These are phyloP conservation scores for Pleurotus tuber-regium DNA, from an alignment of 768 basidiomycete genomes.

Conservation along the genomic window DNA sequence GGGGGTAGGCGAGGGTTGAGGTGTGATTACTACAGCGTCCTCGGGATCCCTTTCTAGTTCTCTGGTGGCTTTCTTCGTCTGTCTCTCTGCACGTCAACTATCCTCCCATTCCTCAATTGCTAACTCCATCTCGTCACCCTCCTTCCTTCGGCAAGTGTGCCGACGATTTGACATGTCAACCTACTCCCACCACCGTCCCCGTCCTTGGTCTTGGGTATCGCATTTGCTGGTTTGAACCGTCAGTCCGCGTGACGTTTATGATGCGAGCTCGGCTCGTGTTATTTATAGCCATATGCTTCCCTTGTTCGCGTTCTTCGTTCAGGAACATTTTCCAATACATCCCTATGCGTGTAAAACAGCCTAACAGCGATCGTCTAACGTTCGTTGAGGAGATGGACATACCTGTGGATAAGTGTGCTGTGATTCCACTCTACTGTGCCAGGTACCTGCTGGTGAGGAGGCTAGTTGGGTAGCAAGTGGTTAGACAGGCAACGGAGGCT, in stretches of 20 bases:
- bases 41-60: not conserved
- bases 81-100: not conserved
- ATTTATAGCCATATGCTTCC: constrained; percentile 74
- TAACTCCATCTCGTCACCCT: constrained; percentile 55
- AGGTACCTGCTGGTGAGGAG: constrained; percentile 69
- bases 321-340: constrained; percentile 77
- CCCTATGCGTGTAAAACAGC: constrained; percentile 35
- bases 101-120: constrained; percentile 65
- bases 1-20: not conserved
- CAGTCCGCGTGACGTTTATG: constrained; percentile 76
- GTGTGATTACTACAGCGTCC: not conserved
- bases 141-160: constrained; percentile 62
- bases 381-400: constrained; percentile 17
- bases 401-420: constrained; percentile 76
- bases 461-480: too few species aligned
- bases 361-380: constrained; percentile 10
- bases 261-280: constrained; percentile 75
- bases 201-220: constrained; percentile 37
- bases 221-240: constrained; percentile 69
- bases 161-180: constrained; percentile 47
- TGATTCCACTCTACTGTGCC: constrained; percentile 80
- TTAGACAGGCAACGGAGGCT: too few species aligned
- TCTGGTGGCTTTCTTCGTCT: not conserved
- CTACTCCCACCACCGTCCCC: constrained; percentile 19
- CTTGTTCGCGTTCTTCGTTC: constrained; percentile 62